Evolutionary conservation across 1,139 yeast species (phyloP).

Genomic region (Suhomyces bribrorum): DNA sequence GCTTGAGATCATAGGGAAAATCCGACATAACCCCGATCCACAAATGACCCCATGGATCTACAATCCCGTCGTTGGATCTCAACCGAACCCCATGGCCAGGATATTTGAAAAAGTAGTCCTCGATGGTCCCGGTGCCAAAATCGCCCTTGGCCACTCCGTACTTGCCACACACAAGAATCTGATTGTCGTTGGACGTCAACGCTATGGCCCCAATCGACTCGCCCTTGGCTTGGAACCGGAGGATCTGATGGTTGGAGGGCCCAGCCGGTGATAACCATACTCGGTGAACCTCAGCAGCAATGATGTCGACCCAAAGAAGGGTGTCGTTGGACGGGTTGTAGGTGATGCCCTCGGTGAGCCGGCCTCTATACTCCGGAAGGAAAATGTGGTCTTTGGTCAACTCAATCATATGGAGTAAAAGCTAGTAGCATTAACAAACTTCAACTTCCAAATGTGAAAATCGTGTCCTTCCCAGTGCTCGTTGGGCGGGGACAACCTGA

Average conservation of each 20-base stretch:
- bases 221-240: conserved; percentile 29
- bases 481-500: too few species aligned
- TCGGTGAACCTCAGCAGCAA: conserved; percentile 57
- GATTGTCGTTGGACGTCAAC: conserved; percentile 46
- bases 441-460: too few species aligned
- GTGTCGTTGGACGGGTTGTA: conserved; percentile 59
- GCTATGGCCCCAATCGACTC: conserved; percentile 66
- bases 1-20: conserved; percentile 36
- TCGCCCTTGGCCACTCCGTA: conserved; percentile 56
- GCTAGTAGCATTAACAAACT: too few species aligned
- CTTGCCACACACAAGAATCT: conserved; percentile 53
- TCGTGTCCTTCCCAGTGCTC: too few species aligned
- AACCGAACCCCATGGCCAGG: conserved; percentile 39
- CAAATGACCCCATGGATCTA: conserved; percentile 67
- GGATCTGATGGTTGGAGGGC: conserved; percentile 38
- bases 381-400: conserved; percentile 29
- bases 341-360: conserved; percentile 68
- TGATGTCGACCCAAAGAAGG: conserved; percentile 71
- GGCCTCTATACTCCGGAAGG: conserved; percentile 47
- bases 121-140: conserved; percentile 43
- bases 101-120: conserved; percentile 42
- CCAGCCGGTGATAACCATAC: conserved; percentile 27
- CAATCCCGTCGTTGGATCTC: conserved; percentile 73
- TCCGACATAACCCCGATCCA: conserved; percentile 78
- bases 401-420: neutral